Evolutionary conservation across 1,284 basidiomycete genomes (phyloP), one percentile per base, ranked within the genome.

Genomic region (Coniferiporia sulphurascens): DNA sequence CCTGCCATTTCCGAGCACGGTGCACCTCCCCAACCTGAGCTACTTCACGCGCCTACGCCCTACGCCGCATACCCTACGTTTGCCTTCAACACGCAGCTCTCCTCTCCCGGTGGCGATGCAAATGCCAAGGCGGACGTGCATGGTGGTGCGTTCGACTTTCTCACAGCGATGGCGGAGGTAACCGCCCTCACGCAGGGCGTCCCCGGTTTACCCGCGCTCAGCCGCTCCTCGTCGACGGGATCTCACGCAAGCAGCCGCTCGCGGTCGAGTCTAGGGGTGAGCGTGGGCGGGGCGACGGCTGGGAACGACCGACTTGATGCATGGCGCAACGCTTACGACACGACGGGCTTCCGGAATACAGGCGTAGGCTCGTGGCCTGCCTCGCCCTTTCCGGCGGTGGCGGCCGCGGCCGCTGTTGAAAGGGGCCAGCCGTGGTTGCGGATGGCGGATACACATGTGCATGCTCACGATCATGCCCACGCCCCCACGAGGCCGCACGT

Each of bases 191-290:
- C 46, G 48, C 41, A 53, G 35, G 50, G 45, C 35, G 21, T 35
- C 12, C 21, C 58, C 9, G 54, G 34, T n/a, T 17, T 60, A 5
- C 56, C 60, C n/a, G 44, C 60, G 8, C 53, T 59, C 12, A 55
- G 52, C 9, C 57, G 61, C 13, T 59, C 61, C 8, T 56, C 61
- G 9, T 62, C 61, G 19, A 56, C 53, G 13, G 58, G 61, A 5
- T 62, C 61, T 19, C 58, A 55, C 34, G 51, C 58, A 10, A 62
- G 61, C 51, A 51, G 61, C 22, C 48, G 49, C 10, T 62, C 61
- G 2, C 52, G 57, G 0, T 62, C 60, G 1, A 58, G 57, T 35
- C 34, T 59, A 17, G 58, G 58, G 7, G 34, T 36, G 36, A 43
- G 36, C 12, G 13, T 13, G 21, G 44, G 15, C 32, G 35, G 56